Percentiles rank a stretch among this genome's conserved stretches.
Conservation (phyloP, 2,329 filamentous ascomycete genomes). For the Sporothrix globosa region DNA sequence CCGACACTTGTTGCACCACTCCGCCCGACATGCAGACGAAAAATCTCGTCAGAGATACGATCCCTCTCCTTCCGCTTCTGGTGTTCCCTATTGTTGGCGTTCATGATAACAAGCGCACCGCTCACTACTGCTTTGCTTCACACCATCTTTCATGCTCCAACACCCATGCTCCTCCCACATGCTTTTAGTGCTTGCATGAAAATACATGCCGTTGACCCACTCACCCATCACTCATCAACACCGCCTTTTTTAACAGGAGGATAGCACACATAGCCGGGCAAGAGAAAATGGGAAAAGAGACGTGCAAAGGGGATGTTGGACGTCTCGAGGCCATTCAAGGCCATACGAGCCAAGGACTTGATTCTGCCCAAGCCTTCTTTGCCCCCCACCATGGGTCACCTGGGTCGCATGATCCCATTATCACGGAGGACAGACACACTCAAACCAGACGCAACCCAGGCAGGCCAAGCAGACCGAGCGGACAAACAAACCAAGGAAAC, state of each 20-base stretch:
- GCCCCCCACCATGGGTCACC: slow-evolving; percentile 16
- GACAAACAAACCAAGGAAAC: not conserved
- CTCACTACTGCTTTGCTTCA: not conserved
- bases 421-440: slow-evolving; percentile 24
- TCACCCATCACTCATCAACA: slow-evolving; percentile 27
- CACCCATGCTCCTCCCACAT: slow-evolving; percentile 5
- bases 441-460: not conserved
- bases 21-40: not conserved
- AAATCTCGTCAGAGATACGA: not conserved
- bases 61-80: not conserved
- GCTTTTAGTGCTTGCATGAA: slow-evolving; percentile 22
- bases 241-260: slow-evolving; percentile 12
- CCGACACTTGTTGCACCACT: slow-evolving; percentile 19
- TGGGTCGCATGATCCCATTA: slow-evolving; percentile 23
- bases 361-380: slow-evolving; percentile 14
- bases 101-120: not conserved
- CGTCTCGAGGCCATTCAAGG: not conserved
- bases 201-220: slow-evolving; percentile 22
- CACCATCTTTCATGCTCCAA: slow-evolving; percentile 20
- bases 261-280: not conserved
- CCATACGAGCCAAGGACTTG: not conserved
- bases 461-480: slow-evolving; percentile 9
- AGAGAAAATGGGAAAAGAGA: not conserved
- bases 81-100: not conserved
- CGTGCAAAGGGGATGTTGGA: not conserved